phyloP scores from a whole-genome alignment of 768 basidiomycete genomes.

The Amanita subjunquillea region DNA sequence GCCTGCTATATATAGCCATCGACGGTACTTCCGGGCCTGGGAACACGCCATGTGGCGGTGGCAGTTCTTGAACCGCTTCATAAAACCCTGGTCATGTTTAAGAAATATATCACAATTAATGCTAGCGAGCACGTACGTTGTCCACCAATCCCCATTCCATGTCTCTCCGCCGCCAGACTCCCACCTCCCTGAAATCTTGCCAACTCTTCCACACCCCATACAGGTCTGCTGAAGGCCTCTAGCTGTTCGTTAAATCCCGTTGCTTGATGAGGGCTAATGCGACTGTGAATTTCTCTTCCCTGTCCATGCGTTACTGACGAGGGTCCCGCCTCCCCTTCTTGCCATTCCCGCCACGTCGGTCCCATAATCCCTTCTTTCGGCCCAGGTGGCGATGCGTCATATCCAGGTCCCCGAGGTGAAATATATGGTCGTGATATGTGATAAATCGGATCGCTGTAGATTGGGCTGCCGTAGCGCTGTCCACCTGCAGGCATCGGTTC shows the following conservation, averaged over 20 bases:
- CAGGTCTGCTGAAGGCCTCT: conserved; percentile 1
- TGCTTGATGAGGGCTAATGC: conserved; percentile 7
- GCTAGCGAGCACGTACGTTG: not conserved
- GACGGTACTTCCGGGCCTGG: conserved; percentile 3
- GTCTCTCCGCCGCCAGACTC: not conserved
- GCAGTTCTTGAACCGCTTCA: conserved; percentile 4
- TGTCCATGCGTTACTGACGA: conserved; percentile 24
- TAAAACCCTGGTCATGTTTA: conserved; percentile 2
- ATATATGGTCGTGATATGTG: conserved; percentile 17
- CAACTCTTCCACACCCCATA: not conserved
- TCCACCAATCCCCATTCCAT: not conserved
- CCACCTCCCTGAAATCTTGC: not conserved
- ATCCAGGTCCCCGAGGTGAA: conserved; percentile 12
- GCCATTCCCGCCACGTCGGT: conserved; percentile 18
- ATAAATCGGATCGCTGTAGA: conserved; percentile 21
- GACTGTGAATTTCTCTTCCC: conserved; percentile 10
- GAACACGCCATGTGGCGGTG: conserved; percentile 6
- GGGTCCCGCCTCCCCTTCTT: conserved; percentile 36
- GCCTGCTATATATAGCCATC: conserved; percentile 1
- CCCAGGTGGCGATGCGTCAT: conserved; percentile 10
- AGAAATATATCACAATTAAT: not conserved
- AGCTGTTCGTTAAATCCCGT: not conserved
- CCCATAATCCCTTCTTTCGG: conserved; percentile 10
- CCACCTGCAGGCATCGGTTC: conserved; percentile 6
- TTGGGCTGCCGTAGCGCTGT: conserved; percentile 18